A percentile compares a stretch with the other conserved stretches of the same genome.
Evolutionary conservation across 495 filamentous ascomycete genomes (phyloP).

Genomic region (Neurospora hispaniola): DNA sequence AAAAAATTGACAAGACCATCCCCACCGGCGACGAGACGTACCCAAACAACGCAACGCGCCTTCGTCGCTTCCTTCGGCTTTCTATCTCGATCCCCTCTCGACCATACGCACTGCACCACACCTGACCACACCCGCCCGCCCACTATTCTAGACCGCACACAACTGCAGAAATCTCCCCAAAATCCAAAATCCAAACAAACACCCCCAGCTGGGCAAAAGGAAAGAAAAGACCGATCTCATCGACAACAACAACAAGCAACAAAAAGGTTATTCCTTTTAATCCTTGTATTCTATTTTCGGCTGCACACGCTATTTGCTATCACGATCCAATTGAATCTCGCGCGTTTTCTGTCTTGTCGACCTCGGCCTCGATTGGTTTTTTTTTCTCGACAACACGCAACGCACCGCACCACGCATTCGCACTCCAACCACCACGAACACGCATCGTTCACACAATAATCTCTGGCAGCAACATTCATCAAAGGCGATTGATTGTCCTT

Average conservation of each 20-base stretch:
- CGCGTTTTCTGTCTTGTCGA: constrained; percentile 14
- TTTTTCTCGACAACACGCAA: neutral
- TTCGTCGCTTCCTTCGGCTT: neutral
- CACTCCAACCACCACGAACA: neutral
- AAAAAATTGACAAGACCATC: constrained; percentile 2
- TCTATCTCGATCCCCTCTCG: constrained; percentile 1
- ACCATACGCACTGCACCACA: neutral
- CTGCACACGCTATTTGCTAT: neutral
- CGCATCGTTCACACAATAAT: neutral
- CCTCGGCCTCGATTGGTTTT: constrained; percentile 1
- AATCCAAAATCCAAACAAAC: constrained; percentile 4
- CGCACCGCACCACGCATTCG: neutral
- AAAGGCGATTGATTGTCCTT: neutral
- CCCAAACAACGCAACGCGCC: neutral
- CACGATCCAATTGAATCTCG: constrained; percentile 3
- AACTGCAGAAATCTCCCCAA: constrained; percentile 5
- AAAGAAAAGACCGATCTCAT: constrained; percentile 11
- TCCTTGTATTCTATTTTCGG: constrained; percentile 24
- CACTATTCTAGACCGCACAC: constrained; percentile 18
- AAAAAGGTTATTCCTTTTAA: constrained; percentile 19
- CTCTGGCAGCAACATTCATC: neutral
- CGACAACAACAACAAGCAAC: constrained; percentile 12
- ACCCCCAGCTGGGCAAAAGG: neutral
- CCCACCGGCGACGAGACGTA: constrained; percentile 4
- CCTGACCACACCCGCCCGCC: neutral